A percentile compares a stretch with the other conserved stretches of the same genome.
Conservation (phyloP, 306 rosid species). For the Vigna hirtella region DNA sequence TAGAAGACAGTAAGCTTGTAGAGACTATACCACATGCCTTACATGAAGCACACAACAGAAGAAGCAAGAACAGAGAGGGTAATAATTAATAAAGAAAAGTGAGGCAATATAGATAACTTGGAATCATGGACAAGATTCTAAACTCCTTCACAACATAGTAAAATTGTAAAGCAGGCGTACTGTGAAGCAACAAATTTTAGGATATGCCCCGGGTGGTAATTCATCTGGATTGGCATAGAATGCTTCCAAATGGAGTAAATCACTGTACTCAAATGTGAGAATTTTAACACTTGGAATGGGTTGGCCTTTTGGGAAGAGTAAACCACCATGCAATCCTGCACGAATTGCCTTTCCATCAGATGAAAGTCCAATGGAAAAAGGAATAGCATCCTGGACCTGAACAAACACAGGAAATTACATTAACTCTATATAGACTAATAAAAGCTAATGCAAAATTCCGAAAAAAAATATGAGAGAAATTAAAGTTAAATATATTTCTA, state of each 20-base stretch:
- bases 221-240: conserved; percentile 70
- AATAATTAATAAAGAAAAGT: neutral
- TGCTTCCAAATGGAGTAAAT: conserved; percentile 73
- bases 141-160: conserved; percentile 23
- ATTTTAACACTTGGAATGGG: conserved; percentile 78
- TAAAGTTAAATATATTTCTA: conserved; percentile 13
- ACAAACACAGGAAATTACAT: conserved; percentile 32
- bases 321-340: conserved; percentile 50
- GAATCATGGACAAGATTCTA: neutral
- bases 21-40: neutral
- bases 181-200: conserved; percentile 74
- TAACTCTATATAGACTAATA: conserved; percentile 30
- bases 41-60: conserved; percentile 21
- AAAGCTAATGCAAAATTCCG: conserved; percentile 5
- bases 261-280: conserved; percentile 59
- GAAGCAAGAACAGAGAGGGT: neutral
- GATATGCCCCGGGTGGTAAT: conserved; percentile 62
- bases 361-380: conserved; percentile 80
- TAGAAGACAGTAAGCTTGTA: too few species aligned
- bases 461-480: conserved; percentile 22
- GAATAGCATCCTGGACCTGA: conserved; percentile 81
- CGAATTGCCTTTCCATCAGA: conserved; percentile 67
- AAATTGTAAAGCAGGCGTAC: conserved; percentile 54
- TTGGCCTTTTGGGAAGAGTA: conserved; percentile 83
- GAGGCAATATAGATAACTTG: neutral